Evolutionary conservation across 1,284 basidiomycete species (phyloP), one percentile per base, ranked within the genome.

Genomic region (Pulveroboletus sp.): DNA sequence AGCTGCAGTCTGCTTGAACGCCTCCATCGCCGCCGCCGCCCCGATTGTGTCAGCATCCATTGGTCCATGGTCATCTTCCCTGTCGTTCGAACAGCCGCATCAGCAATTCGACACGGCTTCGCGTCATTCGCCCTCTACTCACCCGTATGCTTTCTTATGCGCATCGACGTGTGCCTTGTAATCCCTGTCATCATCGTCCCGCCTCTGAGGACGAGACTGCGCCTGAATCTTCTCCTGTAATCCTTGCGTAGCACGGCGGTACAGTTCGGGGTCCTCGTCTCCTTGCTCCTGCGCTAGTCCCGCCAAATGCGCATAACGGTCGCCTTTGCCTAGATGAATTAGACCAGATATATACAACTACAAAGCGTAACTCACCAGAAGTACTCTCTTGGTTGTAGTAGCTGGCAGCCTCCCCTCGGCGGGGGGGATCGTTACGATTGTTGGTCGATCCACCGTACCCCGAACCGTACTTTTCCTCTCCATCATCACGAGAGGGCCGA

Each of bases 91-190:
- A 24, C 10, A 3, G 14, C 18, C 20, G 26, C 17, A 5, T 54
- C 29, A 52, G 29, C 17, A 6, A 52, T 48, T 20, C 11, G 20
- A 24, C 25, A 4, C 8, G 1, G 20, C 43, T 10, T 24, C 24
- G 9, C 17, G 22, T 4, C 31, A 42, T 18, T 14, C 14, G 3
- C 10, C 17, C 15, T 31, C 29, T 12, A 57, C 72, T 56, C 43
- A 74, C 70, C 58, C 70, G 35, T 72, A 74, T 25, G 72, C 72
- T 36, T 72, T 72, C 8, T 49, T 56, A 28, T 72, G 72, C 14
- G 70, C 66, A 20, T 68, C 63, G 1, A 64, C 51, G 0, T 69
- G 72, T 2, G 59, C 14, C 11, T 50, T 53, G 47, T 66, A 65
- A 36, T 57, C 39, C 0, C 54, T 52, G 8, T 59, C 59, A 0